Conservation (phyloP, 2,329 filamentous ascomycete species). For the Hymenoscyphus salicellus region DNA sequence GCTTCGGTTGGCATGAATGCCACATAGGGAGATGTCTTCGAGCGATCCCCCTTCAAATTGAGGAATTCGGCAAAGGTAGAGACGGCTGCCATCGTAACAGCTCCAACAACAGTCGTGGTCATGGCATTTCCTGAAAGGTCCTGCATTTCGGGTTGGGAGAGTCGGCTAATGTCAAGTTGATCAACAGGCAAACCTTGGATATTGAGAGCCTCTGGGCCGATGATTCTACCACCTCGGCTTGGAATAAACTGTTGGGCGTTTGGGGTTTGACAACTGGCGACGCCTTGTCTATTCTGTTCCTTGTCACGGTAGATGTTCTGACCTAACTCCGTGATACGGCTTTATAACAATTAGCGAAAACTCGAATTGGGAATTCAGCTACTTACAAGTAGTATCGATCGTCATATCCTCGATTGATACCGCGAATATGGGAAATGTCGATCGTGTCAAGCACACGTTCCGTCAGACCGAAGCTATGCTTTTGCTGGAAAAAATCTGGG, state of each 20-base stretch:
- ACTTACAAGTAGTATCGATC: conserved; percentile 53
- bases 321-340: conserved; percentile 59
- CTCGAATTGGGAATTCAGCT: not conserved
- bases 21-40: not conserved
- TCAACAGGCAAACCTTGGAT: conserved; percentile 68
- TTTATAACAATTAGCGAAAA: conserved; percentile 36
- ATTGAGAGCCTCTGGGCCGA: conserved; percentile 59
- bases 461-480: conserved; percentile 47
- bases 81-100: conserved; percentile 58
- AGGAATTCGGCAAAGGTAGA: conserved; percentile 36
- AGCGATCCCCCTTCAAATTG: not conserved
- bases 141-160: conserved; percentile 60
- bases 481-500: conserved; percentile 54
- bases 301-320: conserved; percentile 67
- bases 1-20: not conserved
- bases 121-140: conserved; percentile 79
- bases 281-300: conserved; percentile 49
- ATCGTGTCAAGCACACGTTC: conserved; percentile 64
- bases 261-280: conserved; percentile 67
- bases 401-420: conserved; percentile 51
- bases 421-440: conserved; percentile 59
- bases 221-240: conserved; percentile 57
- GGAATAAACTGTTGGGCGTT: conserved; percentile 59
- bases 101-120: conserved; percentile 68
- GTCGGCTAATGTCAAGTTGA: conserved; percentile 60